Evolutionary conservation across 345 rosid species (phyloP), one percentile per base, ranked within the genome.

Genomic region (Eutrema yunnanense): DNA sequence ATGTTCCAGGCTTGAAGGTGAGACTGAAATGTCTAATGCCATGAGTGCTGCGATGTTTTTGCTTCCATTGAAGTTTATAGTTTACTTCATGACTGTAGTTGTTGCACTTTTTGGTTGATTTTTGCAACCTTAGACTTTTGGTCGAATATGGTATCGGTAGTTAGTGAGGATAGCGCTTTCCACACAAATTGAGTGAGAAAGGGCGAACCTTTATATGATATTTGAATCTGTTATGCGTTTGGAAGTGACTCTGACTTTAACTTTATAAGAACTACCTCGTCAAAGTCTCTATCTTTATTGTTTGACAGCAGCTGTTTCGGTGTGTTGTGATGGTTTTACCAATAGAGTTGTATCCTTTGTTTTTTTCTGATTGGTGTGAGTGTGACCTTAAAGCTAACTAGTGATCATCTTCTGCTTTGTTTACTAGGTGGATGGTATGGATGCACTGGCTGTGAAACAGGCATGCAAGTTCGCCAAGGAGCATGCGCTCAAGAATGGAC

Each of bases 1-100:
- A 95, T 84, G 97, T 87, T 75, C 98, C 99, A 14, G 99, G 99
- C n/a, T 82, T 95, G 87, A 92, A 87, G 96, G 99, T 95, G 55
- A 64, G 72, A 7, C 50, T 77, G 12, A 27, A 2, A 19, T 32
- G 29, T 55, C 14, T 61, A 34, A 1, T 43, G n/a, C 27, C 62
- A 9, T 60, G 62, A 58, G 30, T 19, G 13, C 51, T 38, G 42
- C 30, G 34, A 2, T 70, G 30, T 11, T 70, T 55, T 58, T 4
- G 4, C 11, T 55, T 42, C 5, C 13, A 7, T n/a, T 43, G 22
- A 2, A 42, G 22, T 29, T 8, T 2, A 19, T 67, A 29, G 30
- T 14, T n/a, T 53, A 6, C 36, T 46, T 58, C 10, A 22, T 9
- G 36, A 5, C 14, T 22, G 38, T 58, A 13, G 40, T 7, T 47